phyloP scores from a whole-genome alignment of 2,329 filamentous ascomycete genomes.

The Xylaria sp. region DNA sequence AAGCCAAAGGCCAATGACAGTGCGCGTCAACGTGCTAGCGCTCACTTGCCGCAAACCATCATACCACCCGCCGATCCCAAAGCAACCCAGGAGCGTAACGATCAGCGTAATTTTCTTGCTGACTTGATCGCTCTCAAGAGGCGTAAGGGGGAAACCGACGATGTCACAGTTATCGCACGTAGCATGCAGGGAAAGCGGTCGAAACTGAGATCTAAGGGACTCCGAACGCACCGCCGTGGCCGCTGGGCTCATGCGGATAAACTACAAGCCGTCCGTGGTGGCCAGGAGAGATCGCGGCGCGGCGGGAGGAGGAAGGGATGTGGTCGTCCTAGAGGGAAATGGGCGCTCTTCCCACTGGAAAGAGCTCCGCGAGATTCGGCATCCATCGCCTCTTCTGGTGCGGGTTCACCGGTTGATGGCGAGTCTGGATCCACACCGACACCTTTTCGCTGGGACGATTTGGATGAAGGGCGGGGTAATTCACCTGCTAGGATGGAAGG shows the following conservation, averaged over 20 bases:
- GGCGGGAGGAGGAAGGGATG: slow-evolving; percentile 28
- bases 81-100: slow-evolving; percentile 57
- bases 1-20: slow-evolving; percentile 55
- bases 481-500: slow-evolving; percentile 12
- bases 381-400: slow-evolving; percentile 16
- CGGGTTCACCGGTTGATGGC: slow-evolving; percentile 16
- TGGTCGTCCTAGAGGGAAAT: slow-evolving; percentile 33
- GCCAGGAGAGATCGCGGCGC: slow-evolving; percentile 23
- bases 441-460: slow-evolving; percentile 44
- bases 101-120: slow-evolving; percentile 66
- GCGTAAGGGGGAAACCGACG: slow-evolving; percentile 71
- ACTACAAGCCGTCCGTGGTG: slow-evolving; percentile 7
- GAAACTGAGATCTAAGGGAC: slow-evolving; percentile 6
- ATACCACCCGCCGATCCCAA: slow-evolving; percentile 59
- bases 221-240: slow-evolving; percentile 27
- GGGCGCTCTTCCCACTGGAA: slow-evolving; percentile 34
- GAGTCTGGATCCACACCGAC: slow-evolving; percentile 42
- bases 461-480: slow-evolving; percentile 31
- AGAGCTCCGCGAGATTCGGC: slow-evolving; percentile 19
- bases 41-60: slow-evolving; percentile 53
- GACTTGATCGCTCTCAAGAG: slow-evolving; percentile 73
- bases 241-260: slow-evolving; percentile 26
- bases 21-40: slow-evolving; percentile 46
- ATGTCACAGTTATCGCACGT: slow-evolving; percentile 64
- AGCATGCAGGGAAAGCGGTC: slow-evolving; percentile 36